phyloP scores from a whole-genome alignment of 2,329 filamentous ascomycete genomes.

The Lachnellula subtilissima region DNA sequence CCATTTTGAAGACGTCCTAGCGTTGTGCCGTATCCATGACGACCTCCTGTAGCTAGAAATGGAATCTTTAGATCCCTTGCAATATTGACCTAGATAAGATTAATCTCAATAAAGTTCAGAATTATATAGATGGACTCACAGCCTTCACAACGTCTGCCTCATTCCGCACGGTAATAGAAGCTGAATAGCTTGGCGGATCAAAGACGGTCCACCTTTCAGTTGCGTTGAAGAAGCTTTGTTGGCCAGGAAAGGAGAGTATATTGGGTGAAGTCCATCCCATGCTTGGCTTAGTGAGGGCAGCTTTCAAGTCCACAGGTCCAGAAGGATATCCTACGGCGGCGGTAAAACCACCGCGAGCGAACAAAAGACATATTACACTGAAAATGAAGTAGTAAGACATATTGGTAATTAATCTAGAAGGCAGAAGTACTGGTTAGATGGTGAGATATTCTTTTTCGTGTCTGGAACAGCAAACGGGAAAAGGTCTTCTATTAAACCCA shows the following conservation, averaged over 20 bases:
- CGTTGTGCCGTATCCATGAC: conserved; percentile 32
- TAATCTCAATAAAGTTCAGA: not conserved
- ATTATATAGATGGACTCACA: conserved; percentile 5
- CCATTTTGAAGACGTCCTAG: conserved; percentile 26
- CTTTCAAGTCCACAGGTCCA: too few species aligned
- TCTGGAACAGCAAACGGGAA: too few species aligned
- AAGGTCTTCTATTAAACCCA: too few species aligned
- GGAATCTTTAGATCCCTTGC: conserved; percentile 22
- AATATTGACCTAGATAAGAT: not conserved
- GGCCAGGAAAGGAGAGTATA: not conserved
- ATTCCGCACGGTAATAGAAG: not conserved
- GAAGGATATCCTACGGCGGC: too few species aligned
- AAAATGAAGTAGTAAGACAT: too few species aligned
- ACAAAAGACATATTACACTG: too few species aligned
- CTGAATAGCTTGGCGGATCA: conserved; percentile 3
- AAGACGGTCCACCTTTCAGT: conserved; percentile 2
- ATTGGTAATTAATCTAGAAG: too few species aligned
- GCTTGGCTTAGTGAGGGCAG: too few species aligned
- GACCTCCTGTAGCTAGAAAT: conserved; percentile 33
- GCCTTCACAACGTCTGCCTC: not conserved
- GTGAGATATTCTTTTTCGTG: too few species aligned
- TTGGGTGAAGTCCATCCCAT: too few species aligned
- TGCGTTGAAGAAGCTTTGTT: not conserved
- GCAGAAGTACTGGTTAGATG: too few species aligned
- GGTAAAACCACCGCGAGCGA: too few species aligned